Evolutionary conservation across 2,329 filamentous ascomycete species (phyloP), one percentile per base, ranked within the genome.

Genomic region (Arthrobotrys sphaeroides): DNA sequence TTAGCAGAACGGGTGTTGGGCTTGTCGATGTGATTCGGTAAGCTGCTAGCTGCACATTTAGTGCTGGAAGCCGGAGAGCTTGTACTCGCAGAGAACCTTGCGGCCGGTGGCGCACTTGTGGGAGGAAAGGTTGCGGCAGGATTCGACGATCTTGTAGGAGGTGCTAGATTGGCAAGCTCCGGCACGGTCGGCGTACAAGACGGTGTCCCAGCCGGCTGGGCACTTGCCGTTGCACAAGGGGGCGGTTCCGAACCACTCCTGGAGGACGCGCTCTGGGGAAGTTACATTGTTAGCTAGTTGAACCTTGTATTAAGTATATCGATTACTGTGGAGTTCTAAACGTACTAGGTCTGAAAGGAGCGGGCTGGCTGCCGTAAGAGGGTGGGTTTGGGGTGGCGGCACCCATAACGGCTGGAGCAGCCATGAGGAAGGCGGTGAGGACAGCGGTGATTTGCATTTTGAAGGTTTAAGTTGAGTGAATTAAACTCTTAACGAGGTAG

Each of bases 221-320:
- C 73, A 77, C 43, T 61, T 66, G 60, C 73, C 66, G 1, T 70
- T 72, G 73, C 73, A 77, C 36, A 72, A 53, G 42, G 73, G 73
- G 16, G 73, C 73, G 22, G 73, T 77, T 55, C 73, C 73, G 73
- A 77, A 77, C 73, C 73, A 77, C 40, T 72, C 67, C 31, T 77
- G 73, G 53, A 72, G 65, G 66, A 62, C 69, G 49, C 62, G 72
- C 64, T 75, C 72, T 75, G 42, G 13, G 42, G n/a, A 49, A 38
- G 43, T 18, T 2, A 38, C 24, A 55, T 12, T 45, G 45, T 70
- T 62, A 70, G 45, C 36, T 12, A 22, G 16, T 10, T 47, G 13
- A 2, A 31, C 2, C 3, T 28, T 31, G 13, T 16, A 7, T 13
- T 2, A 16, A 40, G 16, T 26, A 45, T 22, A 20, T 55, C 7